Evolutionary conservation across 345 rosid genomes (phyloP).

Genomic region (Populus davidiana): DNA sequence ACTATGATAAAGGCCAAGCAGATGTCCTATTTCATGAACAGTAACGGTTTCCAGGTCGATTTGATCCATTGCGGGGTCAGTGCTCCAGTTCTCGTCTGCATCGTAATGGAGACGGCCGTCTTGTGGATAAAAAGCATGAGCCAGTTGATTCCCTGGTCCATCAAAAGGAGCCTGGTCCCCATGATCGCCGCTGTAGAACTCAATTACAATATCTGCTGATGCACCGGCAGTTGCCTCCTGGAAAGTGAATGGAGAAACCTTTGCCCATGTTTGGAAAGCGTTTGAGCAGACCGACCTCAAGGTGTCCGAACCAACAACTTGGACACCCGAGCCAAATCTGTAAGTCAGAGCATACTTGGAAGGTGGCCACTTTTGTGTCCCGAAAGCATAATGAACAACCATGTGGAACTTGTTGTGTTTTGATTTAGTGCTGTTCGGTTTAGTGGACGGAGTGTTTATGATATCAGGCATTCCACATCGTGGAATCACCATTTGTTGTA

Average conservation of each 20-base stretch:
- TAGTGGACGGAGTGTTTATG: too few species aligned
- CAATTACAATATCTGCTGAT: conserved; percentile 6
- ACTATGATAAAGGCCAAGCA: conserved; percentile 26
- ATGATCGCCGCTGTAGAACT: conserved; percentile 12
- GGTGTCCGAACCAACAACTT: background rate
- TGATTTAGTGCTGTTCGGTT: background rate
- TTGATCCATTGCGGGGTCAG: background rate
- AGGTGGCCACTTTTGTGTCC: conserved; percentile 2
- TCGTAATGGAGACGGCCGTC: conserved; percentile 23
- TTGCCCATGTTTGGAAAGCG: conserved; percentile 9
- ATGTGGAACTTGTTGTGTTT: background rate
- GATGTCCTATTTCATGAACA: conserved; percentile 30
- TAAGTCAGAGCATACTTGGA: conserved; percentile 14
- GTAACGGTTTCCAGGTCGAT: conserved; percentile 29
- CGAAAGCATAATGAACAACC: background rate
- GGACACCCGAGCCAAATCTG: background rate
- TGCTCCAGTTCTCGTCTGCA: conserved; percentile 25
- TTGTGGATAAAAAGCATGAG: conserved; percentile 19
- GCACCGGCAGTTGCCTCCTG: background rate
- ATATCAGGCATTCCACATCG: background rate
- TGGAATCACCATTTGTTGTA: background rate
- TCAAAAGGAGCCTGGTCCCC: conserved; percentile 14
- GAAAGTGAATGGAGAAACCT: conserved; percentile 5
- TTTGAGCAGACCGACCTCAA: background rate
- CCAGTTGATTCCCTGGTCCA: conserved; percentile 6